Evolutionary conservation across 1,284 basidiomycete species (phyloP).

Genomic region (Microbotryum intermedium): DNA sequence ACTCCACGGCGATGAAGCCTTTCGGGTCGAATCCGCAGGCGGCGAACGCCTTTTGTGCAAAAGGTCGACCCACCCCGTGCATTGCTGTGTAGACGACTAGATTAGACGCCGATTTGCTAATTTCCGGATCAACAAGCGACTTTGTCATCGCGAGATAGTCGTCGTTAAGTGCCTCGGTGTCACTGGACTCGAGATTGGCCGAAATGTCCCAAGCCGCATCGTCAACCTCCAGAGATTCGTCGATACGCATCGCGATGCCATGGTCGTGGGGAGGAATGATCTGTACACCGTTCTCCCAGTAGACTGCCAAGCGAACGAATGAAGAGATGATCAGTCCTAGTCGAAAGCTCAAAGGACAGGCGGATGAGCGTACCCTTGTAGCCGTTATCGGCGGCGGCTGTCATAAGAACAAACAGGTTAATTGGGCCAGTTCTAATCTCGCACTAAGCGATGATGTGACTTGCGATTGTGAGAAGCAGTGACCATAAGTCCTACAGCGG

Average conservation of each 20-base stretch:
- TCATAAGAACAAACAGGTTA: neutral
- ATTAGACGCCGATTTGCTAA: slow-evolving; percentile 13
- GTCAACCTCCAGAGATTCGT: slow-evolving; percentile 52
- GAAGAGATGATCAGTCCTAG: neutral
- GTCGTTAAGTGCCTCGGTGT: slow-evolving; percentile 52
- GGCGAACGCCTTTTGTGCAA: slow-evolving; percentile 52
- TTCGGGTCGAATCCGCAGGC: slow-evolving; percentile 48
- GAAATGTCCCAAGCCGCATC: slow-evolving; percentile 44
- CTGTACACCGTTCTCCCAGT: slow-evolving; percentile 43
- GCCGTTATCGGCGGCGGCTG: slow-evolving; percentile 63
- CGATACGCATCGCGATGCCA: slow-evolving; percentile 60
- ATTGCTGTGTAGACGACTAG: slow-evolving; percentile 72
- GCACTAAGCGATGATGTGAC: neutral
- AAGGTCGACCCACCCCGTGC: slow-evolving; percentile 70
- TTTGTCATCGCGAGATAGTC: slow-evolving; percentile 44
- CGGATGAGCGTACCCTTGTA: slow-evolving; percentile 51
- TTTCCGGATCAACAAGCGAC: neutral
- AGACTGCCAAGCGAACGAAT: slow-evolving; percentile 4
- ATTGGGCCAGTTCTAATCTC: slow-evolving; percentile 31
- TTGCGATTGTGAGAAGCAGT: slow-evolving; percentile 43
- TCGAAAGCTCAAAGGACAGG: neutral
- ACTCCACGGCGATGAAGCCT: slow-evolving; percentile 15
- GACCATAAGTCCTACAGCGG: slow-evolving; percentile 77
- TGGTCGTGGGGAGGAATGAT: slow-evolving; percentile 71
- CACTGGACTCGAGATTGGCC: slow-evolving; percentile 33